Evolutionary conservation across 345 rosid species (phyloP), one percentile per base, ranked within the genome.

Genomic region (Atalantia buxifolia): DNA sequence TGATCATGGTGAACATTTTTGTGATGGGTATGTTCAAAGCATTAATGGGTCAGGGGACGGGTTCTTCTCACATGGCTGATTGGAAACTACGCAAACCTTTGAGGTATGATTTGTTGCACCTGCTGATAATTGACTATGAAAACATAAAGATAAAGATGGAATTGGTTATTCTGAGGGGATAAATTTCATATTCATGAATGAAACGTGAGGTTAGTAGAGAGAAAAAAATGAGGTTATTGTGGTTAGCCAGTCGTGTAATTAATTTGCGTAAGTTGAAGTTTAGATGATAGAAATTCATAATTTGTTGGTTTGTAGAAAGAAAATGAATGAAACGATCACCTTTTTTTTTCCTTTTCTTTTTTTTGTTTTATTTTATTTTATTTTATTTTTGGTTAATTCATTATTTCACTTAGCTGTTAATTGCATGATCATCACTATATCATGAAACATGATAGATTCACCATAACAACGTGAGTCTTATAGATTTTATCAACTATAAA

Each of bases 41-140:
- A 77, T 81, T 31, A 80, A 81, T 66, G 83, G 80, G 48, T 69
- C 45, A 36, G 85, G 85, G 2, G 89, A 80, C 56, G 83, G 78
- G 24, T 77, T 68, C 59, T 55, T 84, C 0, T 55, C 31, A 36
- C 71, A 25, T 80, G 84, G 87, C 45, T 87, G 77, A 86, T 36
- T 42, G 31, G 72, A 25, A 72, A 36, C n/a, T n/a, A 35, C 35
- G 24, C 18, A 73, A 50, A 22, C 55, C 16, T 21, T 30, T 19
- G 7, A 30, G 62, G 30, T 38, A 55, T 33, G 21, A 55, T 55
- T n/a, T 21, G 48, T 55, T 22, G 64, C 63, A 55, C 50, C 50
- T 12, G 50, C 50, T 13, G 50, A 45, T 45, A 45, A 42, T 12
- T 42, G 57, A 5, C 19, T 1, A 18, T 53, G 7, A 53, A 53